A percentile compares a stretch with the other conserved stretches of the same genome.
phyloP scores from a whole-genome alignment of 176 grass and related monocot genomes.

The Lolium multiflorum region DNA sequence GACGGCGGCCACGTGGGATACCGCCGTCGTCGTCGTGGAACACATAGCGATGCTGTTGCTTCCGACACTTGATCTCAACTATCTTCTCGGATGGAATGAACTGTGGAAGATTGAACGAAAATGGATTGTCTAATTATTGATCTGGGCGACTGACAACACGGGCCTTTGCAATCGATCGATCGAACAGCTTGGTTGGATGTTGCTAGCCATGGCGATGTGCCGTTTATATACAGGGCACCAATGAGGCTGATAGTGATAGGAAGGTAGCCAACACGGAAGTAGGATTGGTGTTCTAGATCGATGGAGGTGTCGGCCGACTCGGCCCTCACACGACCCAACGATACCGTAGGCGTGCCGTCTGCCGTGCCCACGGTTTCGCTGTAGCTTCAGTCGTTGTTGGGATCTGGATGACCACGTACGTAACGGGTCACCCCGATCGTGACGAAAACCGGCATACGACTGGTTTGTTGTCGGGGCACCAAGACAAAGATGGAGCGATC shows the following conservation, averaged over 20 bases:
- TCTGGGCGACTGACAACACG: slow-evolving; percentile 24
- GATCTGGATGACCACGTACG: neutral
- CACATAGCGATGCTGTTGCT: slow-evolving; percentile 10
- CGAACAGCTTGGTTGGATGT: neutral
- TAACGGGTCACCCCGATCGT: no score
- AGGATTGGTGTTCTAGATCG: neutral
- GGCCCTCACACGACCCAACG: neutral
- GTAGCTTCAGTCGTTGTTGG: neutral
- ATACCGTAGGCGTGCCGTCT: slow-evolving; percentile 12
- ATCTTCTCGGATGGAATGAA: neutral
- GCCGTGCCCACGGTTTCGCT: neutral
- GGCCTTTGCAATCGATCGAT: neutral
- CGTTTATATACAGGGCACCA: neutral
- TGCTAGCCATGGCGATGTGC: neutral
- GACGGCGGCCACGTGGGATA: neutral
- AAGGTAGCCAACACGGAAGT: neutral
- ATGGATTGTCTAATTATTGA: neutral
- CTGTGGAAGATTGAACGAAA: neutral
- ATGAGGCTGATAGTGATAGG: neutral
- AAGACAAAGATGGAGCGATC: neutral
- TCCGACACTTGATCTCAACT: neutral
- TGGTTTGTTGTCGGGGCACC: neutral
- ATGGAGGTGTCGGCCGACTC: neutral
- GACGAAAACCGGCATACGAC: neutral
- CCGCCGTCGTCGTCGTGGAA: neutral